Conservation (phyloP, 805 yeast genomes). For the Candida hungchunana region DNA sequence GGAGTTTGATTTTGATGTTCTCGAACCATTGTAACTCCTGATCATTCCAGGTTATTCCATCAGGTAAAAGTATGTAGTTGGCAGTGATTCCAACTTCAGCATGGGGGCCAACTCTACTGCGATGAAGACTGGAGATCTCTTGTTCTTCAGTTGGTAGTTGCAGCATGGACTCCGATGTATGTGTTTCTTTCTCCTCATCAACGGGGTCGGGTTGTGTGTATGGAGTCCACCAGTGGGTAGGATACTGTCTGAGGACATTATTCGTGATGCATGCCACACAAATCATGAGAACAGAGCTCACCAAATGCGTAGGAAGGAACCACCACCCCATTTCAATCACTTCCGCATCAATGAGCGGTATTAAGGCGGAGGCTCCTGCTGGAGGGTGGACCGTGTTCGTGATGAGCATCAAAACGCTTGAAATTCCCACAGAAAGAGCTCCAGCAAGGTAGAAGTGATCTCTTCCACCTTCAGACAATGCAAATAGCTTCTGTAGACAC, state of each 20-base stretch:
- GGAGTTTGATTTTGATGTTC: constrained; percentile 1
- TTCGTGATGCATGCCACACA: constrained; percentile 49
- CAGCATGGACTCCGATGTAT: no score
- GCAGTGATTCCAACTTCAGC: no score
- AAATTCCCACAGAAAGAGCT: constrained; percentile 50
- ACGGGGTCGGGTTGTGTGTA: constrained; percentile 10
- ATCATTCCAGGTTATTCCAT: no score
- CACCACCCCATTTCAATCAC: constrained; percentile 58
- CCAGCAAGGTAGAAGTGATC: constrained; percentile 54
- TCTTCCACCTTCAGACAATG: constrained; percentile 38
- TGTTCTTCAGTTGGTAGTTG: no score
- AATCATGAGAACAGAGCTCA: constrained; percentile 44
- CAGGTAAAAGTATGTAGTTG: no score
- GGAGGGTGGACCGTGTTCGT: constrained; percentile 65
- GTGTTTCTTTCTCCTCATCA: constrained; percentile 8
- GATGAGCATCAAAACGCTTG: constrained; percentile 50
- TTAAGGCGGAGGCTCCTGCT: constrained; percentile 63
- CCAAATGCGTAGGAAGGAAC: constrained; percentile 52
- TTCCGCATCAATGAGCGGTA: constrained; percentile 46
- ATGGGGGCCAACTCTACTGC: no score
- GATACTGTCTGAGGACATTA: constrained; percentile 50
- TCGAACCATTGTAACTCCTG: constrained; percentile 7
- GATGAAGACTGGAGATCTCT: no score
- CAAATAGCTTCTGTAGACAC: constrained; percentile 50
- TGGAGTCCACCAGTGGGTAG: constrained; percentile 54